Base-by-base conservation (phyloP, 805 yeast species). In the Cyberlindnera bimundalis region DNA sequence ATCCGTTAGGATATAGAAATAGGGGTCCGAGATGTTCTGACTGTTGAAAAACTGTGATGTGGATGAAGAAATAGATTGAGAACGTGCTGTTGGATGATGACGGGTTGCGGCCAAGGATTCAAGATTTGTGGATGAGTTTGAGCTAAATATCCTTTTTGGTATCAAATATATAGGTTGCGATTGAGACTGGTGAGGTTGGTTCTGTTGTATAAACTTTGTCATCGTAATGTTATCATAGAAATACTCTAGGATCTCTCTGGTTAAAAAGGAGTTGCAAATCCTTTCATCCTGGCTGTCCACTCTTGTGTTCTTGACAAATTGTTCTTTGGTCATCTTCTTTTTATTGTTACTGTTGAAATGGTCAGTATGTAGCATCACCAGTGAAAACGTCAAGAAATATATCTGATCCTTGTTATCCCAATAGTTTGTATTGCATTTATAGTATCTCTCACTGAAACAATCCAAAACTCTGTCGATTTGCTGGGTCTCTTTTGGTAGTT, bases 291-390 rank as follows among this genome's bases (percentile, higher is more conserved):
- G 40, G 30, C 56, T 39, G 45, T 65, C 68, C 27, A 58, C 58
- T 29, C 61, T 59, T 4, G 71, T 59, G 35, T 75, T 76, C 31
- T 70, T 68, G 13, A 80, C 67, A 53, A 78, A 84, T 47, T 83
- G 89, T 4, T 66, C 59, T 51, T 73, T 79, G 9, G 78, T 61
- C 85, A 84, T 82, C 56, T 84, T 84, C 40, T 65, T 71, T 51
- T 74, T 78, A 60, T 83, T 83, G 56, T 74, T 79, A 15, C 72
- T 70, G 60, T 84, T 84, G 64, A 80, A 84, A 43, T 67, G 73
- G 55, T 84, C 93, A 0, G 93, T 84, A 55, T 84, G 91, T 24
- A 84, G 62, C 71, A 84, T 79, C 33, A 84, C 67, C 30, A 84
- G 58, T 3, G 88, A 79, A 52, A 79, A 84, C 1, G 79, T 69